Conservation (phyloP, 2,329 filamentous ascomycete species). For the Exophiala sideris region DNA sequence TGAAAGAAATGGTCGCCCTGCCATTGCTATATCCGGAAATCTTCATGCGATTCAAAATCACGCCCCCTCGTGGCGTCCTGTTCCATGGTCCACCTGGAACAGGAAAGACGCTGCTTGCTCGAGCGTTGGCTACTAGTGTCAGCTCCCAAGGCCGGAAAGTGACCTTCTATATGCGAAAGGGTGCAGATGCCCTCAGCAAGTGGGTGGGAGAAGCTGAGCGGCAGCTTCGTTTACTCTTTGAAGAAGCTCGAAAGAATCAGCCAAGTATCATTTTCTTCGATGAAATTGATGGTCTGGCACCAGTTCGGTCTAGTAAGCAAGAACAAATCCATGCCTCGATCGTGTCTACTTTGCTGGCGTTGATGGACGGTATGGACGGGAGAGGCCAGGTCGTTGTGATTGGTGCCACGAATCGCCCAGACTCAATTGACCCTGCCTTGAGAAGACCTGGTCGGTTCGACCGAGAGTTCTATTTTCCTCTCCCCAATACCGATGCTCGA, state of each 20-base stretch:
- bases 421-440: conserved; percentile 94
- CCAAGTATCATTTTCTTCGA: conserved; percentile 99
- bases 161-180: conserved; percentile 99
- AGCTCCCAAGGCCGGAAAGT: conserved; percentile 88
- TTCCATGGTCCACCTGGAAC: conserved; percentile 97
- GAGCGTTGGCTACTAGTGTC: conserved; percentile 86
- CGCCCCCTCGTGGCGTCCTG: conserved; percentile 87
- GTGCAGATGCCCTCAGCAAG: conserved; percentile 94
- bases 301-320: conserved; percentile 94
- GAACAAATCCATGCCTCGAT: conserved; percentile 99
- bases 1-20: conserved; percentile 98
- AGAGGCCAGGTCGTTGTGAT: conserved; percentile 97
- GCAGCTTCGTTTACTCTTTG: conserved; percentile 87
- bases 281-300: conserved; percentile 94
- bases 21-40: conserved; percentile 93
- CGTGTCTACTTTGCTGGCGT: conserved; percentile 83
- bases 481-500: conserved; percentile 76
- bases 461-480: conserved; percentile 94
- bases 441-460: conserved; percentile 93
- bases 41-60: conserved; percentile 86
- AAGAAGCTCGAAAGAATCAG: conserved; percentile 91
- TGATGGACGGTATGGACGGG: conserved; percentile 99
- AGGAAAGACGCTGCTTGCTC: conserved; percentile 93
- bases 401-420: conserved; percentile 94
- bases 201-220: conserved; percentile 98